Evolutionary conservation across 441 rosid genomes (phyloP).

Genomic region (Mallotus japonicus): DNA sequence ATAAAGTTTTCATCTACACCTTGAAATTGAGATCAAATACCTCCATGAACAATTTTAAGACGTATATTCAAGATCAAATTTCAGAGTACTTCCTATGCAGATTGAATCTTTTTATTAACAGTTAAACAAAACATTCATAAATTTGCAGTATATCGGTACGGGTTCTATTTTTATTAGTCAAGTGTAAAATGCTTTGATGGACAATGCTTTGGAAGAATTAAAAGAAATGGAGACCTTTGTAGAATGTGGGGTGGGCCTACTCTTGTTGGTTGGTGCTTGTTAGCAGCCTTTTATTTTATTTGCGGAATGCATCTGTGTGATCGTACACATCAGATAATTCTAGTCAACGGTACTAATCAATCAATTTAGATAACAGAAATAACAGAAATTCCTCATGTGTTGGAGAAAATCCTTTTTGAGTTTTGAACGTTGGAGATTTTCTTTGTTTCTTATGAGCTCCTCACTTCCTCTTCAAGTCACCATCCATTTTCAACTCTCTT

Average conservation of each 20-base stretch:
- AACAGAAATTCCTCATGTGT: constrained; percentile 16
- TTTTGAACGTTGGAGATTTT: constrained; percentile 26
- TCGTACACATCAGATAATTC: background rate
- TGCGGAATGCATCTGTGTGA: background rate
- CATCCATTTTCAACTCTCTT: background rate
- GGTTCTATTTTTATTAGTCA: no score
- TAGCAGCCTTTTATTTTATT: background rate
- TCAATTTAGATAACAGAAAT: background rate
- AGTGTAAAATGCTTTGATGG: no score
- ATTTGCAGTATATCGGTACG: no score
- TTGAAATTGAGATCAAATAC: background rate
- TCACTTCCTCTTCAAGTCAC: background rate
- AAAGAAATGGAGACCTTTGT: no score
- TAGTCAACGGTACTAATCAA: background rate
- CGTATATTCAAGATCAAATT: no score
- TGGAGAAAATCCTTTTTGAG: constrained; percentile 18
- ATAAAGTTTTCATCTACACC: background rate
- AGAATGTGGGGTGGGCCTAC: no score
- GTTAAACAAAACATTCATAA: no score
- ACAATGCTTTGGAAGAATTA: no score
- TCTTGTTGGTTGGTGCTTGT: no score
- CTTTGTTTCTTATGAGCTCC: background rate
- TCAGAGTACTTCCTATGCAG: no score
- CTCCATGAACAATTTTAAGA: no score
- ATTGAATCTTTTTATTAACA: no score